phyloP scores from a whole-genome alignment of 192 early-diverging fungal genomes.

The Endogone sp. region DNA sequence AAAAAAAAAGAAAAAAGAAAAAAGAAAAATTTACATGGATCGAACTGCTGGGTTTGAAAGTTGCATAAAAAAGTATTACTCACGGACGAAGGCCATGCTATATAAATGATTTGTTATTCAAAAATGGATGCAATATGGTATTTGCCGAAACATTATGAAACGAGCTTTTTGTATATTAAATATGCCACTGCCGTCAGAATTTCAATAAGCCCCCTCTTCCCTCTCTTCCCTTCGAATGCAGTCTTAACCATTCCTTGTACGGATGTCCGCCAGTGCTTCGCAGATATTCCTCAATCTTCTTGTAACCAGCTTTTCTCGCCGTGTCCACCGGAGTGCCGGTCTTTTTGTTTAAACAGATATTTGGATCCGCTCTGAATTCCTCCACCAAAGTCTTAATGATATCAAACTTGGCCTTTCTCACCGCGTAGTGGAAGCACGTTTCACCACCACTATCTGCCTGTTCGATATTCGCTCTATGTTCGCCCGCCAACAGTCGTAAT shows the following conservation, averaged over 20 bases:
- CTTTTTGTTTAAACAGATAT: slow-evolving; percentile 17
- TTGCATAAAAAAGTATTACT: no score
- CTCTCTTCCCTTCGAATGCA: background rate
- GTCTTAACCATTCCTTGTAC: background rate
- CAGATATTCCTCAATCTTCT: background rate
- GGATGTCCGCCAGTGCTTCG: background rate
- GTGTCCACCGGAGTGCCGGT: slow-evolving; percentile 21
- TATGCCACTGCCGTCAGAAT: background rate
- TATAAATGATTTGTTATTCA: no score
- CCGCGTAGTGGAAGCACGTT: slow-evolving; percentile 25
- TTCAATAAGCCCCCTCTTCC: background rate
- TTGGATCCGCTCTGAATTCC: slow-evolving; percentile 17
- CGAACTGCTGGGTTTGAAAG: no score
- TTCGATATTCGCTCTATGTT: slow-evolving; percentile 5
- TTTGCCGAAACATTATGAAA: no score
- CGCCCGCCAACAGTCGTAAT: slow-evolving; percentile 12
- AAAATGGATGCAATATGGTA: no score
- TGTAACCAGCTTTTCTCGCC: slow-evolving; percentile 5
- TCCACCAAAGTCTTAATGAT: slow-evolving; percentile 13
- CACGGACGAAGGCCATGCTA: no score
- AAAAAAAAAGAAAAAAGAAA: no score
- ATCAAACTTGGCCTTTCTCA: slow-evolving; percentile 12
- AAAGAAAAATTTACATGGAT: background rate
- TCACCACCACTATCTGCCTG: slow-evolving; percentile 17
- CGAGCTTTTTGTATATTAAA: background rate